Base-by-base conservation (phyloP, 371 early-diverging fungal species). In the Funneliformis caledonium region DNA sequence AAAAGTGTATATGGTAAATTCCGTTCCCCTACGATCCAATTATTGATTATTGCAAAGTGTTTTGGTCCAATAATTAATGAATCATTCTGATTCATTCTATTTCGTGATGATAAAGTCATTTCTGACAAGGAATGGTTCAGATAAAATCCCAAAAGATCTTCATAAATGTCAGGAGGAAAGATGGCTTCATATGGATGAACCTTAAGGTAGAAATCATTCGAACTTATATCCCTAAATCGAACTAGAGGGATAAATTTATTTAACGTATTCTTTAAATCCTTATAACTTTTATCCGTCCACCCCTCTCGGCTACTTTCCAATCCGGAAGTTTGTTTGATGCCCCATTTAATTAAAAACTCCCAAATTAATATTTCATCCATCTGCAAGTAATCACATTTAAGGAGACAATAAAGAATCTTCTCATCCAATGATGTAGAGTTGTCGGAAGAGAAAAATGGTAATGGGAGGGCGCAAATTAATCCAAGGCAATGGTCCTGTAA, bases 291-390 rank as follows among this genome's bases (percentile, higher is more conserved):
- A 9, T 60, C 31, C 43, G 31, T 47, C 77, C 77, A 76, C 1
- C 47, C 22, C 26, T 45, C 5, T 9, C 12, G 45, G 22, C 16
- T 7, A 19, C 26, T 22, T 70, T 47, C n/a, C 12, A 22, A 42
- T 11, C 52, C 45, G 47, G 45, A 6, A 9, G 22, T 48, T 72
- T 72, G 31, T 26, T 33, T 26, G 31, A 76, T 60, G 26, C 64
- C 76, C 76, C 76, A 76, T 76, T 76, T 76, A 60, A 76, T 76
- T n/a, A 76, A 19, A 47, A 22, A 22, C 16, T 76, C 64, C 76
- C 76, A 76, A 19, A 64, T 11, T 43, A 22, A 42, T 6, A 76
- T 76, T 31, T 76, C 76, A 31, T 62, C 64, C 11, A 76, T 33
- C n/a, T 62, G 62, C 22, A 76, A 14, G 16, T 61, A 33, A 61